Conservation (phyloP, 2,329 filamentous ascomycete genomes). For the Coniochaeta ligniaria region DNA sequence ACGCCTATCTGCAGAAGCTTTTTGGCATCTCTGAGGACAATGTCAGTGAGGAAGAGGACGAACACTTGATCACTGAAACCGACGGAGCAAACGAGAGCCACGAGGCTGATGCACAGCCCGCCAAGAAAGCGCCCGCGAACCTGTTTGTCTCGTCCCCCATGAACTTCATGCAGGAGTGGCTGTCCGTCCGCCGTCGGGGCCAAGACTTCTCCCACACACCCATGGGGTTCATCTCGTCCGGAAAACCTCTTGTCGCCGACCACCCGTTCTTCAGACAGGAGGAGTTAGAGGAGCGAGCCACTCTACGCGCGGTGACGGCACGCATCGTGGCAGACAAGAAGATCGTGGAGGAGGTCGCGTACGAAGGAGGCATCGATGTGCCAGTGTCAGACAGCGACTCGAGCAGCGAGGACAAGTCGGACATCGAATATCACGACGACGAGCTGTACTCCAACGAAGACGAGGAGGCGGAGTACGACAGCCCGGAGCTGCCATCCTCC, state of each 20-base stretch:
- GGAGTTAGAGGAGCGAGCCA: background rate
- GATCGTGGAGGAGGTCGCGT: background rate
- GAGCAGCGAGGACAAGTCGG: background rate
- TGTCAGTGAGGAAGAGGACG: background rate
- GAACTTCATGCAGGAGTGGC: constrained; percentile 49
- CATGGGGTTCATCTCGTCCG: constrained; percentile 49
- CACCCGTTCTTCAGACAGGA: constrained; percentile 43
- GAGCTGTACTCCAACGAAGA: background rate
- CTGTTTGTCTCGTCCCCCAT: constrained; percentile 25
- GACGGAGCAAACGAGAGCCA: background rate
- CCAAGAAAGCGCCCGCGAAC: background rate
- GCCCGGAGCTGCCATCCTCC: background rate
- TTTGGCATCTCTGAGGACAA: constrained; percentile 19
- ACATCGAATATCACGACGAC: background rate
- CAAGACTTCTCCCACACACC: constrained; percentile 53
- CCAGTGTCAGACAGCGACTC: background rate
- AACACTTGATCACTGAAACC: background rate
- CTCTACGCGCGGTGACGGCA: background rate
- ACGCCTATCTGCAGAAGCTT: constrained; percentile 21
- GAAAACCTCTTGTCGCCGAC: constrained; percentile 35
- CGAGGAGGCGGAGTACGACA: background rate
- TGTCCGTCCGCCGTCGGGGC: constrained; percentile 42
- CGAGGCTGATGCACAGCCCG: background rate
- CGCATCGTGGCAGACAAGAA: background rate
- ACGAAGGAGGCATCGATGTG: background rate